Base-by-base conservation (phyloP, 495 filamentous ascomycete genomes). In the Aspergillus avenaceus region DNA sequence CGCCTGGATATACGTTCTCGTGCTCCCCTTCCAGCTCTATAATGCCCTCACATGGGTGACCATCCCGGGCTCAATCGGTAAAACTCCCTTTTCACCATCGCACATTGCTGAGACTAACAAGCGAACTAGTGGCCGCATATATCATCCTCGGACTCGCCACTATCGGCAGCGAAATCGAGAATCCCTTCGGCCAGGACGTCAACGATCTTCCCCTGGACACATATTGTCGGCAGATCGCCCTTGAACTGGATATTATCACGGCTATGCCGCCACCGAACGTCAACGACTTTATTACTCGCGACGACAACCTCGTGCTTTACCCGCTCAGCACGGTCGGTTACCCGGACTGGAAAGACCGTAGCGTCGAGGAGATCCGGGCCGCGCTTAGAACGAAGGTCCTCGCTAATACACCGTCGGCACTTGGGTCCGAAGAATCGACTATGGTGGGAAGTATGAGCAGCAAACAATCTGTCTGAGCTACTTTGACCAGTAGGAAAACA, bases 91-190 rank as follows among this genome's bases (percentile, higher is more conserved):
- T 42, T 7, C 13, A 38, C 27, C 19, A 2, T 21, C 18, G 23
- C 5, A 40, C 8, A 26, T 4, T 24, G 44, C 8, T 4, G 36
- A 16, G 18, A 26, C 50, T 54, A 41, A 54, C 36, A 38, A 21
- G 19, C 22, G 9, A 25, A 32, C 13, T 22, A 73, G 70, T 83
- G n/a, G 86, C 88, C 14, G 86, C 88, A 5, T 95, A 96, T 63
- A 93, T 95, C 53, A 92, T 96, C 61, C 79, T 96, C 51, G 90
- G 87, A n/a, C 83, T 96, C 49, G 84, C 88, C 32, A 83, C 88
- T 60, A 90, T 91, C 56, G 88, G 90, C 19, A 81, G 83, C 55
- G 88, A 95, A 67, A 86, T 96, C 55, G 90, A 96, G 64, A 90
- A 95, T 63, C 90, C 89, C 7, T 95, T 96, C 66, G 89, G 90